A percentile compares a stretch with the other conserved stretches of the same genome.
Conservation (phyloP, 2,329 filamentous ascomycete genomes). For the Rachicladosporium sp. region DNA sequence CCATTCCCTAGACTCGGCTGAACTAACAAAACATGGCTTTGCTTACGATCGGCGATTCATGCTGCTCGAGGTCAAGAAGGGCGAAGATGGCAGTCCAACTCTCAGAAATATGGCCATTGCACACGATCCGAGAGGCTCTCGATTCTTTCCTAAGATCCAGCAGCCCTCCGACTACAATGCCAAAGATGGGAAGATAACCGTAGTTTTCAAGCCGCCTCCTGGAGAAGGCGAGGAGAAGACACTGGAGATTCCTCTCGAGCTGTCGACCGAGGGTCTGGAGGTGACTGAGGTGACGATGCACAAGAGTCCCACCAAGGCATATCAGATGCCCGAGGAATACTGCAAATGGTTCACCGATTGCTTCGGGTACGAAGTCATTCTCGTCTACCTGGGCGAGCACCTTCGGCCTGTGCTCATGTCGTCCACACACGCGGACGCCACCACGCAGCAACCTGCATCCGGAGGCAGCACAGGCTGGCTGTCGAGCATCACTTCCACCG, state of each 20-base stretch:
- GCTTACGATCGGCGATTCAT: slow-evolving; percentile 32
- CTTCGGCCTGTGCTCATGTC: slow-evolving; percentile 30
- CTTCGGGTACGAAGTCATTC: slow-evolving; percentile 32
- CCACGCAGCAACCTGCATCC: neutral
- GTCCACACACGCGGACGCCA: slow-evolving; percentile 1
- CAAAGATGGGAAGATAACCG: slow-evolving; percentile 22
- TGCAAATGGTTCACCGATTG: slow-evolving; percentile 32
- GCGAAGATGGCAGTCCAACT: slow-evolving; percentile 13
- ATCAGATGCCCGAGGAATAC: slow-evolving; percentile 30
- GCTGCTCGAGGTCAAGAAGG: slow-evolving; percentile 29
- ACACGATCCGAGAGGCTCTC: slow-evolving; percentile 27
- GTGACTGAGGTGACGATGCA: slow-evolving; percentile 32
- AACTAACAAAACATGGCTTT: slow-evolving; percentile 34
- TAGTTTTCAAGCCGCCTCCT: slow-evolving; percentile 28
- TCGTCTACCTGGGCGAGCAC: slow-evolving; percentile 33
- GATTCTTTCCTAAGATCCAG: slow-evolving; percentile 29
- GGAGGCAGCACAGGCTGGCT: slow-evolving; percentile 18
- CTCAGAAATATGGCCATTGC: slow-evolving; percentile 32
- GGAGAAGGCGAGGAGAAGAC: slow-evolving; percentile 12
- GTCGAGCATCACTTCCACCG: slow-evolving; percentile 16
- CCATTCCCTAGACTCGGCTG: slow-evolving; percentile 25
- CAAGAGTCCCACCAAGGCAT: slow-evolving; percentile 28
- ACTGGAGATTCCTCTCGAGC: slow-evolving; percentile 29
- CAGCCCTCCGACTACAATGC: slow-evolving; percentile 17
- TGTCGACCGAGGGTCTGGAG: slow-evolving; percentile 24